phyloP scores from a whole-genome alignment of 2,329 filamentous ascomycete genomes.

The Diaporthe destruens region DNA sequence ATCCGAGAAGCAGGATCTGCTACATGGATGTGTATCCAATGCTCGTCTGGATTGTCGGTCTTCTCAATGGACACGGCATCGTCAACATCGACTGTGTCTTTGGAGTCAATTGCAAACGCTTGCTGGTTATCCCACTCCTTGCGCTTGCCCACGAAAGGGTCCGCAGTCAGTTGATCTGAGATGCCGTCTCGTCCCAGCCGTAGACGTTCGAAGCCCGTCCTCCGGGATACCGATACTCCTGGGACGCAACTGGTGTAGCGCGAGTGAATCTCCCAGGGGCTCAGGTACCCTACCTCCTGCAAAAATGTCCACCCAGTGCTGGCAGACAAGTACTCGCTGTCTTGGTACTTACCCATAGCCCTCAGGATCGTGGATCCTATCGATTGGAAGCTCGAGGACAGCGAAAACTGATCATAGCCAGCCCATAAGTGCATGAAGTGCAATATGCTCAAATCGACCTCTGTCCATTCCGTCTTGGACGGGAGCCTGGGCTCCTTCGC shows the following conservation, averaged over 20 bases:
- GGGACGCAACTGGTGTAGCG: constrained; percentile 72
- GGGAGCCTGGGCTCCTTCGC: constrained; percentile 43
- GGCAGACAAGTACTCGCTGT: constrained; percentile 59
- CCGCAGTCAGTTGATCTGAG: constrained; percentile 45
- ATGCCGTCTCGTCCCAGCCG: constrained; percentile 44
- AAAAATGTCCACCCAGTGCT: constrained; percentile 73
- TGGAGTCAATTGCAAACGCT: constrained; percentile 80
- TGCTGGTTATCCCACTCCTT: constrained; percentile 70
- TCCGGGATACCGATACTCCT: constrained; percentile 57
- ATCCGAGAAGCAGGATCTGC: constrained; percentile 84
- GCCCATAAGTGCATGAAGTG: constrained; percentile 79
- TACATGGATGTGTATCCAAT: constrained; percentile 83
- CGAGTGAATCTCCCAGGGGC: constrained; percentile 77
- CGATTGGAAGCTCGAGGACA: constrained; percentile 66
- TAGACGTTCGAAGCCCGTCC: constrained; percentile 56
- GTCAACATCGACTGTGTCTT: constrained; percentile 77
- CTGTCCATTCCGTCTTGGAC: constrained; percentile 56
- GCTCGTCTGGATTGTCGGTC: constrained; percentile 64
- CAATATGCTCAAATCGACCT: constrained; percentile 68
- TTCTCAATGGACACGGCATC: constrained; percentile 81
- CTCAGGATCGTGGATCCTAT: constrained; percentile 75
- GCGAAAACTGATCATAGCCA: constrained; percentile 66
- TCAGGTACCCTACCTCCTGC: constrained; percentile 79
- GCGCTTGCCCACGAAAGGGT: constrained; percentile 64
- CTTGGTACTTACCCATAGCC: constrained; percentile 69